Base-by-base conservation (phyloP, 2,329 filamentous ascomycete species). In the Dothideomycetes sp. region DNA sequence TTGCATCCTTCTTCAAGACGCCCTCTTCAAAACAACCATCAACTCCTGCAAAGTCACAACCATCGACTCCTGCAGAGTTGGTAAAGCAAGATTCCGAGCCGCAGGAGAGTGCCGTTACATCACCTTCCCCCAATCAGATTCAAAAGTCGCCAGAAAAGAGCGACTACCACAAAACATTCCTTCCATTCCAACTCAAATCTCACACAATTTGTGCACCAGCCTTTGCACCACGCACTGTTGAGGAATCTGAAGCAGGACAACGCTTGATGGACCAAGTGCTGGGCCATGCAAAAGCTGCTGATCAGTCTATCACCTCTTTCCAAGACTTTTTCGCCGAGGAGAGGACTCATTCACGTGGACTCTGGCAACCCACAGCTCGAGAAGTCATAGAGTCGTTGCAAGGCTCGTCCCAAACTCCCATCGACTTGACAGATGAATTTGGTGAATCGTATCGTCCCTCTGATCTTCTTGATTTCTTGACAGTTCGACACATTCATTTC, bases 111-210 rank as follows among this genome's bases (percentile, higher is more conserved):
- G n/a, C n/a, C n/a, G n/a, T n/a, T n/a, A 27, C 32, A 13, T 34
- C 37, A 18, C 37, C 36, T 13, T 12, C 32, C 3, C 31, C 28
- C 4, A n/a, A n/a, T n/a, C n/a, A n/a, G n/a, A n/a, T n/a, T n/a
- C 17, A 20, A 20, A 37, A 20, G 30, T 29, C 35, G 19, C 28
- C 28, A 13, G 29, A 19, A 24, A 15, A 34, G 18, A 35, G 25
- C 25, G 65, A 69, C 45, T 64, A 67, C 45, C 49, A 82, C 13
- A 78, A 76, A 49, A 67, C 71, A 24, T 96, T 96, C 53, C 73
- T 86, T 22, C 79, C 84, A 0, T 96, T 95, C 59, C 88, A 82
- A 47, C 55, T 91, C 32, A 82, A 85, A 44, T 70, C 78, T 3
- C 73, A 85, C 53, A 82, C 85, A 1, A 74, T 64, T n/a, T 51